Evolutionary conservation across 257 asterid species (phyloP), one percentile per base, ranked within the genome.

Genomic region (Solanum chmielewskii): DNA sequence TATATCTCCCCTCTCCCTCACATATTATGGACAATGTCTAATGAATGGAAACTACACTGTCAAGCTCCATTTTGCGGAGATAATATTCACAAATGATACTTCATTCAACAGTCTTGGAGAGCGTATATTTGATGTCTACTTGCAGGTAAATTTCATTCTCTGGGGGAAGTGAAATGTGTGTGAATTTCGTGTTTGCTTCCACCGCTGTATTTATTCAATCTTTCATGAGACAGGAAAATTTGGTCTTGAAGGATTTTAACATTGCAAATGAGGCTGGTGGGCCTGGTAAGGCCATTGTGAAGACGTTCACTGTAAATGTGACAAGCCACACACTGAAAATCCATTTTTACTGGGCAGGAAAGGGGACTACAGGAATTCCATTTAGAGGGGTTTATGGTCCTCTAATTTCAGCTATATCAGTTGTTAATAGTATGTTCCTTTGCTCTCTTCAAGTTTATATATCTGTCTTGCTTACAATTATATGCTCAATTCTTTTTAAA

Each of bases 341-440:
- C 91, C 98, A 94, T 90, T 91, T 95, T 60, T 94, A 95, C 89
- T 96, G 98, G 98, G 97, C 97, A 3, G 98, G 99, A 87, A 93
- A 68, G 86, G 99, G 99, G 85, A 96, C 99, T 21, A 94, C 98
- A 0, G 98, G 98, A 88, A 93, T 96, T 62, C 99, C 99, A 37
- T 73, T 47, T 9, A 93, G 99, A 90, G 98, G 98, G 89, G 91
- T 89, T 86, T 96, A 95, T 86, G 99, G 99, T 80, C 97, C 99
- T 88, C 90, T 94, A 41, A 91, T 96, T 90, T 95, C 98, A 86
- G 98, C 98, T 69, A 94, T 96, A 91, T 93, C 98, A 33, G 97
- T 96, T 3, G 94, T 89, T 87, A 96, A 98, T 39, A 94, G 99
- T 96, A 94, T 25, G 99, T 85, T 18, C 83, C 68, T 33, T 45